Conservation (phyloP, 2,329 filamentous ascomycete genomes). For the Aspergillus nomiae region DNA sequence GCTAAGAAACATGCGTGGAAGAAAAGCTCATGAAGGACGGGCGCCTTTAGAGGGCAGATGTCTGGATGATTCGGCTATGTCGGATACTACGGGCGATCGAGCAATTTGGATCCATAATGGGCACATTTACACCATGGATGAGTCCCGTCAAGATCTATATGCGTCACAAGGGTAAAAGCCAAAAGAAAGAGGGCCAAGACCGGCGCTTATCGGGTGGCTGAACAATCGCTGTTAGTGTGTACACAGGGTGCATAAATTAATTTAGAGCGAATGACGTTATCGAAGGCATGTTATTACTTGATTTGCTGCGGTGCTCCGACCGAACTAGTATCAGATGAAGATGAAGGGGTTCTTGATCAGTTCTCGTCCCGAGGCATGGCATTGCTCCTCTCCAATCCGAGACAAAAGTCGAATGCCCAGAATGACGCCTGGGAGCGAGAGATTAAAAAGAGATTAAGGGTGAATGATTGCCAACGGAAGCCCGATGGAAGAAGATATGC, state of each 20-base stretch:
- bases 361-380: neutral
- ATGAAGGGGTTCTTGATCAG: neutral
- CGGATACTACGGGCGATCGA: neutral
- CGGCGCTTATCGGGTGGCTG: slow-evolving; percentile 9
- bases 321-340: neutral
- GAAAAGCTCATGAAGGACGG: slow-evolving; percentile 14
- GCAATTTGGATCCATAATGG: neutral
- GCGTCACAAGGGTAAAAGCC: neutral
- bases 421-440: neutral
- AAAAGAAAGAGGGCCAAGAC: neutral
- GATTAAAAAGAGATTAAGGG: neutral
- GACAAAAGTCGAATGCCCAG: neutral
- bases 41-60: neutral
- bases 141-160: neutral
- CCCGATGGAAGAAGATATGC: slow-evolving; percentile 1
- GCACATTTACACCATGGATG: neutral
- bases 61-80: neutral
- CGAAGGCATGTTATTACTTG: neutral
- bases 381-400: neutral
- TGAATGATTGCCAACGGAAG: slow-evolving; percentile 1
- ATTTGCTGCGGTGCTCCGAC: neutral
- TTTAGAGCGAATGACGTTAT: slow-evolving; percentile 3
- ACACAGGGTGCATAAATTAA: neutral
- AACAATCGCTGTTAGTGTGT: neutral
- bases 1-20: slow-evolving; percentile 52